Base-by-base conservation (phyloP, 805 yeast genomes). In the Ogataea pini region DNA sequence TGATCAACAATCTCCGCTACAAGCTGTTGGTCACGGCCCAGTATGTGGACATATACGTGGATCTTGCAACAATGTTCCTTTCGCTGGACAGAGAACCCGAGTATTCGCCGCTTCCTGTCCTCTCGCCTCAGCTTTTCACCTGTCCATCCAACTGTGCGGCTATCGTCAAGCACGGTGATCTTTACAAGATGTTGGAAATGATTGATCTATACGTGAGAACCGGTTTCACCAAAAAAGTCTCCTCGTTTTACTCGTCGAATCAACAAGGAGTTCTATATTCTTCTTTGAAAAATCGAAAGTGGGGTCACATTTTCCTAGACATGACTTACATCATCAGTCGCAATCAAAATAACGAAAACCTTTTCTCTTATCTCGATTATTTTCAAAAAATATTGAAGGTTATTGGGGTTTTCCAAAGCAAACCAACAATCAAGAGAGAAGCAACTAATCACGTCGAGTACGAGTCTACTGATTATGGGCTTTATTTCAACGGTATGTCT, bases 11-110 rank as follows among this genome's bases (percentile, higher is more conserved):
- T 58, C 64, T 75, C 42, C 68, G 65, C 12, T 83, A 74, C 61
- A 83, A 83, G 59, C 64, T 75, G 25, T 62, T 83, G n/a, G 69
- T 86, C 34, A 83, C 86, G n/a, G 77, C 79, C 33, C 92, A 89
- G 57, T 90, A 89, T 60, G 86, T 89, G 36, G 95, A 89, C 56
- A 72, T 89, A 0, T 92, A 92, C 63, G 91, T 95, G 0, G 75
- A 79, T 7, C 67, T 88, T 13, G 81, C 86, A 1, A 88, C 88
- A 52, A 72, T 85, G 71, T 87, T 83, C 56, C 72, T 87, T 40
- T 68, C 77, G 0, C 71, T 81, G 53, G 99, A 94, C 60, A 76
- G 96, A 50, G 98, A 94, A 60, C 96, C 97, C 0, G 96, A 90
- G 57, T 68, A 80, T 46, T 88, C 92, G 10, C 76, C 87, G 3